phyloP scores from a whole-genome alignment of 345 rosid genomes.

The Noccaea caerulescens region DNA sequence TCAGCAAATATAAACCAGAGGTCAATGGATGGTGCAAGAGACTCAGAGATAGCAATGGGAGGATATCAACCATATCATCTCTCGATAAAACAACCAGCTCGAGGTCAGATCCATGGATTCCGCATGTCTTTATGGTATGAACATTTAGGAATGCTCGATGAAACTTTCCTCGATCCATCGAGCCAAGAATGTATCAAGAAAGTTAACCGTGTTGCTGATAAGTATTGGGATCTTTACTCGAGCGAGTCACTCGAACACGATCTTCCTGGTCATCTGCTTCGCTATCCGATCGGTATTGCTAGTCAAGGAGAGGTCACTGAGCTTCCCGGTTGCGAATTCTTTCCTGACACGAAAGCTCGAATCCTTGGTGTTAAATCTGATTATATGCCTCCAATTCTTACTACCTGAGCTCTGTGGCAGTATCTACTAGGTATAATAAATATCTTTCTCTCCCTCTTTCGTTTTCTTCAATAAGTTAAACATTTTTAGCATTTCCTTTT shows the following conservation, averaged over 20 bases:
- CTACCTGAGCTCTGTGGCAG: conserved; percentile 54
- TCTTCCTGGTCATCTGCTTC: conserved; percentile 91
- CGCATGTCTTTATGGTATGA: conserved; percentile 96
- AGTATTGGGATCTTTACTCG: conserved; percentile 89
- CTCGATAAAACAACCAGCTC: conserved; percentile 70
- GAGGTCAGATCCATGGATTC: conserved; percentile 97
- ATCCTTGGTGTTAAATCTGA: conserved; percentile 86
- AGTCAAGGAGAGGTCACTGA: conserved; percentile 71
- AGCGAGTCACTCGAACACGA: conserved; percentile 77
- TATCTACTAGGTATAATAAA: background rate
- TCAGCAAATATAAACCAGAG: conserved; percentile 99
- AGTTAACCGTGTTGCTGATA: conserved; percentile 83
- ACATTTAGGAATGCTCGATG: conserved; percentile 92
- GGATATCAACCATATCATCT: conserved; percentile 91
- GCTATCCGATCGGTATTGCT: conserved; percentile 73
- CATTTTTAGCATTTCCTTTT: no score
- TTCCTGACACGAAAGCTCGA: conserved; percentile 94
- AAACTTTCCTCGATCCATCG: conserved; percentile 76
- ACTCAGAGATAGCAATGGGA: conserved; percentile 99
- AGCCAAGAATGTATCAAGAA: conserved; percentile 62
- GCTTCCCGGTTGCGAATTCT: conserved; percentile 68
- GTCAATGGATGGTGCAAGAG: conserved; percentile 98
- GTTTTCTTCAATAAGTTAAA: no score
- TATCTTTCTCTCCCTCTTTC: no score
- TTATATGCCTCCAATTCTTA: conserved; percentile 92